Evolutionary conservation across 2,329 filamentous ascomycete genomes (phyloP), one percentile per base, ranked within the genome.

Genomic region (Penicillium occitanis): DNA sequence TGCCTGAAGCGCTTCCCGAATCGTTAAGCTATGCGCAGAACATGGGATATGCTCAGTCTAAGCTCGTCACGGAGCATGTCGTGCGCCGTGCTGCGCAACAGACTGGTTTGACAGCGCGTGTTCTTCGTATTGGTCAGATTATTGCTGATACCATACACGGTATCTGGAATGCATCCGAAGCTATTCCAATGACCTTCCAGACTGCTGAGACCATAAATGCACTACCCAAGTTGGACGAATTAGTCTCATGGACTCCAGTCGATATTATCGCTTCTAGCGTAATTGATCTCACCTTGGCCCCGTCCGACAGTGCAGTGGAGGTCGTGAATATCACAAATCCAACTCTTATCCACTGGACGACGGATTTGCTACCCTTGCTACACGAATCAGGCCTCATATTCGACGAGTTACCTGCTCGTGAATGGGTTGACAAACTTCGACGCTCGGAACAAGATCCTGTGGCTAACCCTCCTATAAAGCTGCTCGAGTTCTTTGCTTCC

Each of bases 351-450:
- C 72, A 73, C 57, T 73, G 71, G 72, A 69, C 70, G 2, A 65
- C 79, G n/a, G 82, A 86, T 53, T 72, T 88, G 5, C 78, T 88
- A 0, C 85, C 85, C 2, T 78, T 82, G 0, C 74, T 88, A 7
- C 83, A 84, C 51, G 75, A 82, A 30, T 70, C 76, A 3, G 79
- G 86, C 0, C 67, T 77, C 2, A 78, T 68, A 3, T 77, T 76
- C 22, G 70, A 74, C 28, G 68, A 64, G 30, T 58, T 75, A 1
- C 57, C 63, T 5, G 69, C 70, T 50, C 68, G 67, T 17, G 74
- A 73, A 58, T 77, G 75, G 75, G 46, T 76, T 7, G 64, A 69
- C 1, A 73, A 77, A 5, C 71, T 87, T 6, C 76, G 80, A 2
- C 75, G 75, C 2, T 81, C 81, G 2, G 80, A 85, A 61, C 78